Evolutionary conservation across 192 early-diverging fungal genomes (phyloP), one percentile per base, ranked within the genome.

Genomic region (Backusella macrospora): DNA sequence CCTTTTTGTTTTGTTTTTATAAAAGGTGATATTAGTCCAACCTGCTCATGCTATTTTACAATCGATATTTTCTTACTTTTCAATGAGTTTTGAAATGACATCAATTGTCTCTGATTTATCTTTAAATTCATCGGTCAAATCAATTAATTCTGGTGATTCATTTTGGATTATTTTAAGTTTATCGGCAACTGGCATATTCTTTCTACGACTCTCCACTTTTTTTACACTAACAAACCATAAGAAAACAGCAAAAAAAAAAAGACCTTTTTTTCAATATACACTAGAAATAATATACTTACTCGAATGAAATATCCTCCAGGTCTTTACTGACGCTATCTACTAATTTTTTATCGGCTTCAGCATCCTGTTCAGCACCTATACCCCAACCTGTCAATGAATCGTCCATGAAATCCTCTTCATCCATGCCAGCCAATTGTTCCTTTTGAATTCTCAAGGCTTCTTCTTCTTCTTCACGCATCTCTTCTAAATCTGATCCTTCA

Each of bases 381-480:
- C 82, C 82, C 85, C 85, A 86, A 6, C 81, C 83, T 73, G 85
- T 75, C 44, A 89, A 75, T 46, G 70, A 43, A 67, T 91, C 93
- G 52, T 93, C 92, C 15, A 96, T 82, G 75, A 95, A 97, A 86
- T 98, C 96, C 65, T 86, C 92, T 76, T 97, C 96, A 39, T 90
- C 84, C 84, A 97, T 88, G 38, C 82, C 86, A 62, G 90, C 88
- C 38, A 95, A 77, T 46, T 90, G 89, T 76, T 92, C 86, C 80
- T 88, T 89, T 72, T 96, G 96, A 72, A 98, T 81, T 71, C 93
- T 89, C 62, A 95, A 79, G 4, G 94, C 96, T 80, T 97, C 96
- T 59, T 88, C 87, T 65, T 94, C 96, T 75, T 98, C 96, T 68
- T 94, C 94, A 46, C 88, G 88, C 69, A 90, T 92, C 62, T 91